A percentile compares a stretch with the other conserved stretches of the same genome.
phyloP scores from a whole-genome alignment of 2,329 filamentous ascomycete species.

The Penicillium sp. region DNA sequence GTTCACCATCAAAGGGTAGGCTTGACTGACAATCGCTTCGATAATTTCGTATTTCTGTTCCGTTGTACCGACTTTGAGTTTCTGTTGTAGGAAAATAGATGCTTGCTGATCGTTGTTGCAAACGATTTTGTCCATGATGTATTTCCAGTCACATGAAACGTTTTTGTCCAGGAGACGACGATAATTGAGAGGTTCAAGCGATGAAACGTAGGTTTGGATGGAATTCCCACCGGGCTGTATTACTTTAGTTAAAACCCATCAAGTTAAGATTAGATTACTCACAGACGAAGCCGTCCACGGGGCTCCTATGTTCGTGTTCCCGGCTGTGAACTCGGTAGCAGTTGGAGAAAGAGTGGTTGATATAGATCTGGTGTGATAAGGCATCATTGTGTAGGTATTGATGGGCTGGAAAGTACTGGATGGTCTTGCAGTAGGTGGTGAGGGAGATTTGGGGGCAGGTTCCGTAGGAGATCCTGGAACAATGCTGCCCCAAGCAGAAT shows the following conservation, averaged over 20 bases:
- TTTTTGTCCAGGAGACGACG: constrained; percentile 92
- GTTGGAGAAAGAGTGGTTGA: constrained; percentile 71
- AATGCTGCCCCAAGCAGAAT: constrained; percentile 37
- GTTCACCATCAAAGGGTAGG: constrained; percentile 96
- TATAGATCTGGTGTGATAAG: constrained; percentile 58
- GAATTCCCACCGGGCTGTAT: constrained; percentile 47
- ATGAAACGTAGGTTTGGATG: constrained; percentile 76
- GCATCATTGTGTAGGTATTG: constrained; percentile 36
- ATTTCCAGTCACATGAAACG: constrained; percentile 98
- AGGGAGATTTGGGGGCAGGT: constrained; percentile 28
- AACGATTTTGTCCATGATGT: constrained; percentile 99
- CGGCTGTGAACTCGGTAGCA: constrained; percentile 70
- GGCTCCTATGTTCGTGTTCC: constrained; percentile 22
- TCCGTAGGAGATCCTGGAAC: constrained; percentile 25
- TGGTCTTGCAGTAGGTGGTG: constrained; percentile 25
- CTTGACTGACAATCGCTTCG: constrained; percentile 91
- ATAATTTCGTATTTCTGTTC: constrained; percentile 98
- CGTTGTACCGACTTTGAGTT: constrained; percentile 91
- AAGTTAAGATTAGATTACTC: constrained; percentile 44
- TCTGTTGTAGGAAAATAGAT: constrained; percentile 97
- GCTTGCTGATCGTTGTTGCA: constrained; percentile 99
- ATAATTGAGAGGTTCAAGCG: constrained; percentile 93
- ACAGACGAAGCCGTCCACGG: constrained; percentile 49
- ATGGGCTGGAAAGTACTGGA: constrained; percentile 36
- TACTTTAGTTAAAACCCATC: constrained; percentile 19